phyloP scores from a whole-genome alignment of 2,329 filamentous ascomycete species.

The Colletotrichum lindemuthianum region DNA sequence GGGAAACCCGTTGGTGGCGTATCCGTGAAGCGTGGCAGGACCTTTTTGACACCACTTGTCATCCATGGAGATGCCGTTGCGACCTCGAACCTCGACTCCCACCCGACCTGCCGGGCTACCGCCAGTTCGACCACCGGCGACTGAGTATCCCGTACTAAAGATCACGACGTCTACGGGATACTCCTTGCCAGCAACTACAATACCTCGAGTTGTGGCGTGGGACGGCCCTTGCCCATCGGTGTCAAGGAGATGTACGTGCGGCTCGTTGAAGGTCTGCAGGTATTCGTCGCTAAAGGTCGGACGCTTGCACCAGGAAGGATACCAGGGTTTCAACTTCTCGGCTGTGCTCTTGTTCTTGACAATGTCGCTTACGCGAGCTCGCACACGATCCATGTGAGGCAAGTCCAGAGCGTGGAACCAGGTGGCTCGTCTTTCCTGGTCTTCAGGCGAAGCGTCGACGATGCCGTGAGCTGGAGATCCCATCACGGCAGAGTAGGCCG shows the following conservation, averaged over 20 bases:
- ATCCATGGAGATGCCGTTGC: slow-evolving; percentile 30
- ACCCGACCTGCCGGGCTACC: slow-evolving; percentile 33
- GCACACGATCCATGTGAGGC: slow-evolving; percentile 52
- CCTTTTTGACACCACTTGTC: slow-evolving; percentile 35
- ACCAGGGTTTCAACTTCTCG: slow-evolving; percentile 65
- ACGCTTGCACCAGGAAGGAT: slow-evolving; percentile 70
- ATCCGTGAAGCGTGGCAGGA: slow-evolving; percentile 35
- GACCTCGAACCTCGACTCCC: slow-evolving; percentile 29
- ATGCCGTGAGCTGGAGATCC: slow-evolving; percentile 41
- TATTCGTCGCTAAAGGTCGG: slow-evolving; percentile 70
- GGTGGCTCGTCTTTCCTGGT: neutral
- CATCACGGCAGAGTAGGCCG: slow-evolving; percentile 49
- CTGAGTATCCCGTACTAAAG: slow-evolving; percentile 35
- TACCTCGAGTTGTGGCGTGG: neutral
- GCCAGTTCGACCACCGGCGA: neutral
- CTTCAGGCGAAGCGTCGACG: slow-evolving; percentile 49
- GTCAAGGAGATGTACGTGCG: slow-evolving; percentile 68
- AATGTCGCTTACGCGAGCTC: slow-evolving; percentile 55
- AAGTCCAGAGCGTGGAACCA: slow-evolving; percentile 38
- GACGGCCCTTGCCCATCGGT: slow-evolving; percentile 60
- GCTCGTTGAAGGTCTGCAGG: slow-evolving; percentile 65
- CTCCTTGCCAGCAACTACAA: slow-evolving; percentile 57
- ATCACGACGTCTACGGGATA: slow-evolving; percentile 53
- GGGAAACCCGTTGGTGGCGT: slow-evolving; percentile 36
- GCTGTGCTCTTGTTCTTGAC: slow-evolving; percentile 63